Evolutionary conservation across 2,329 filamentous ascomycete genomes (phyloP).

Genomic region (Claviceps capensis): DNA sequence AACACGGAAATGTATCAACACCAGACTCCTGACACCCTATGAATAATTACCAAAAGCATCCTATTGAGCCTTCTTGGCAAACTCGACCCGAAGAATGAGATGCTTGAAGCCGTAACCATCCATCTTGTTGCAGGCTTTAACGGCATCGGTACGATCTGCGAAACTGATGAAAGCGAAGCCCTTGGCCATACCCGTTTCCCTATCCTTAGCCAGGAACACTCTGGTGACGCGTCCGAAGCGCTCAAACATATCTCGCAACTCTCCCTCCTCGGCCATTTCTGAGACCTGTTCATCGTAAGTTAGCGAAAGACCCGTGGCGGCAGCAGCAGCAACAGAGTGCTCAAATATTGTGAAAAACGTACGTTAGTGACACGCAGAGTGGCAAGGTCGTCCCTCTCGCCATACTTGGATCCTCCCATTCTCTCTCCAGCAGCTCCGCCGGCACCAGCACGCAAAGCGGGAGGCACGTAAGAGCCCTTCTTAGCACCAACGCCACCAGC

Average conservation of each 20-base stretch:
- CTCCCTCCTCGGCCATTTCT: constrained; percentile 91
- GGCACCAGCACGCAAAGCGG: constrained; percentile 59
- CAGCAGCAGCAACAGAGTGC: neutral
- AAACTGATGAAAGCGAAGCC: constrained; percentile 99
- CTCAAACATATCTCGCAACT: constrained; percentile 96
- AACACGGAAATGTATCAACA: constrained; percentile 3
- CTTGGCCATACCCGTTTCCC: constrained; percentile 92
- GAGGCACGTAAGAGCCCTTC: constrained; percentile 83
- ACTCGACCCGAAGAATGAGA: constrained; percentile 75
- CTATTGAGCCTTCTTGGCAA: constrained; percentile 58
- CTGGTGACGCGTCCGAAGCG: constrained; percentile 91
- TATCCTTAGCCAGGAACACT: constrained; percentile 95
- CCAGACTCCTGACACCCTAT: neutral
- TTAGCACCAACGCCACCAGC: constrained; percentile 45
- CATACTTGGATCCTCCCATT: constrained; percentile 70
- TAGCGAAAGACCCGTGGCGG: constrained; percentile 11
- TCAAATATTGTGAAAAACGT: constrained; percentile 26
- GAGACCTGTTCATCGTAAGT: constrained; percentile 49
- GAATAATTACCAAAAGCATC: constrained; percentile 7
- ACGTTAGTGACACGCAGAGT: constrained; percentile 97
- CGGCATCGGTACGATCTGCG: constrained; percentile 76
- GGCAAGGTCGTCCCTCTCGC: constrained; percentile 88
- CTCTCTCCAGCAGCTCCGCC: constrained; percentile 55
- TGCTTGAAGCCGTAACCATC: constrained; percentile 88
- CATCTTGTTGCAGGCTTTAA: constrained; percentile 92